Base-by-base conservation (phyloP, 768 basidiomycete genomes). In the Clitopilus hobsonii region DNA sequence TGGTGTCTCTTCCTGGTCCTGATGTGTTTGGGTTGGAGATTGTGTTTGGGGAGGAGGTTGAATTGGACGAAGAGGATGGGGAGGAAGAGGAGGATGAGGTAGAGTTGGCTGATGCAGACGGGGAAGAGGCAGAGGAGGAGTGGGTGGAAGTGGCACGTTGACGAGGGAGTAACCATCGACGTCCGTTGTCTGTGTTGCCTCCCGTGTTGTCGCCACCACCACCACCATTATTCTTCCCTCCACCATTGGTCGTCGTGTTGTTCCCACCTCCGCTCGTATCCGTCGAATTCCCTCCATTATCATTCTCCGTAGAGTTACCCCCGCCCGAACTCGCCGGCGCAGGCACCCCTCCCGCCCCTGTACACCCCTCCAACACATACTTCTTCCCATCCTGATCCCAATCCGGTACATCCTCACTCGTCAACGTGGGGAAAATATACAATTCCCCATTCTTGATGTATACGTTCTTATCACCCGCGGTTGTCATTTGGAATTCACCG, bases 351-450 rank as follows among this genome's bases (percentile, higher is more conserved):
- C 56, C 58, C 18, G 60, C 60, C 10, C 58, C 62, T 0, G 88
- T 90, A 68, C 89, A 91, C 26, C 81, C 84, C 0, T 78, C 78
- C 48, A 92, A 71, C 63, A 86, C 87, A 59, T 81, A 86, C 0
- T 78, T 84, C 59, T 78, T 79, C 1, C 83, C 86, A 60, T 89
- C 75, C 38, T 82, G 63, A 27, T 52, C 48, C 28, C 86, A 63
- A 56, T 72, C 71, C 30, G 69, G 74, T 56, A 84, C 77, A 29
- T 70, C 68, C 62, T 88, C 84, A 1, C 82, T 76, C 0, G 91
- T 91, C 54, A 94, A 77, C 7, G 91, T 92, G 1, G 93, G 92
- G 38, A 85, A 78, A 63, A 95, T 80, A 70, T 91, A 94, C 30
- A 94, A 81, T 54, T 82, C 74, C 5, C 80, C 81, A 67, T 91